A percentile compares a stretch with the other conserved stretches of the same genome.
Conservation (phyloP, 306 rosid species). For the Prunus padus region DNA sequence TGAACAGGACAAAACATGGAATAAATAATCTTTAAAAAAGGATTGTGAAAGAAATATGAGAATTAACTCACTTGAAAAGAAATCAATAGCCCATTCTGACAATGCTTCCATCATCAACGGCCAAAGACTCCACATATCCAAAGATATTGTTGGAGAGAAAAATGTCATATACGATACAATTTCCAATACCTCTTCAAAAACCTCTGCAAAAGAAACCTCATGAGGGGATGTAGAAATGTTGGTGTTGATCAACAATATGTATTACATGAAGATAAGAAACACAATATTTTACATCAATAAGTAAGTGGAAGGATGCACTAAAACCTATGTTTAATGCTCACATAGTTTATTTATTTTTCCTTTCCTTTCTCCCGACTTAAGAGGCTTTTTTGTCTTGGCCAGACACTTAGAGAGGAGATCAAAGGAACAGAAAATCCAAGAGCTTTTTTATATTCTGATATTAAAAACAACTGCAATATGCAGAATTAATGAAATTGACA, state of each 20-base stretch:
- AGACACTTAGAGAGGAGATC: background rate
- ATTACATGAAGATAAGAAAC: background rate
- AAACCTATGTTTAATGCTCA: no score
- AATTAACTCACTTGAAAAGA: slow-evolving; percentile 70
- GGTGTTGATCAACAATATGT: background rate
- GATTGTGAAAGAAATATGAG: background rate
- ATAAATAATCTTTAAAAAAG: background rate
- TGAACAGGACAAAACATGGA: no score
- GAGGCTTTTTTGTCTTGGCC: background rate
- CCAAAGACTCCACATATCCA: slow-evolving; percentile 99
- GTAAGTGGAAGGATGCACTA: background rate
- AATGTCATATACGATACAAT: slow-evolving; percentile 94
- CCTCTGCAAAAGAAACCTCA: slow-evolving; percentile 61
- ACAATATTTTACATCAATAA: background rate
- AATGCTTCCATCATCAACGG: slow-evolving; percentile 93
- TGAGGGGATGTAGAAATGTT: background rate
- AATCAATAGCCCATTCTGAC: slow-evolving; percentile 92
- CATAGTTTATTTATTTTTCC: no score
- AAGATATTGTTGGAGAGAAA: slow-evolving; percentile 85
- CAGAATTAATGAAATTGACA: background rate
- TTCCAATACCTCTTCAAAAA: slow-evolving; percentile 96
- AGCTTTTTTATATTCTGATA: background rate
- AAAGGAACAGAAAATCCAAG: background rate
- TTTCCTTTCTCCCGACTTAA: no score
- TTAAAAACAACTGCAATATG: slow-evolving; percentile 1